Evolutionary conservation across 352 stramenopile species (phyloP).

Genomic region (Globisporangium carolinianum): DNA sequence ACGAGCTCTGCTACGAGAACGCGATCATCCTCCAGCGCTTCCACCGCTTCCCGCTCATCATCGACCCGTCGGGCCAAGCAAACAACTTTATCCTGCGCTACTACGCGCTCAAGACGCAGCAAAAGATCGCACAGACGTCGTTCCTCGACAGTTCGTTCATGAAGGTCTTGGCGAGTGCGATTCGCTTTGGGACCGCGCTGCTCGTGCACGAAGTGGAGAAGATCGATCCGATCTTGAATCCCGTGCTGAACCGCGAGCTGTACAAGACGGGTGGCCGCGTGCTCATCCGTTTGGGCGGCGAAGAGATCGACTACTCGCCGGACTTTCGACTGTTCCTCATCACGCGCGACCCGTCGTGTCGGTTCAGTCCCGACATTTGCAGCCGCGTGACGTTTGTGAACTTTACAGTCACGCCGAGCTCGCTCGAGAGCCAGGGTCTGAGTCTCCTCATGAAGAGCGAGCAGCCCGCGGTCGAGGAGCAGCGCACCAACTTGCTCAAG

Average conservation of each 20-base stretch:
- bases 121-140: conserved; percentile 97
- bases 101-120: conserved; percentile 87
- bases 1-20: conserved; percentile 99
- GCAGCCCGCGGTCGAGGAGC: conserved; percentile 96
- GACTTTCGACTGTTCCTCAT: conserved; percentile 99
- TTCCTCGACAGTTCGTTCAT: conserved; percentile 99
- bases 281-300: conserved; percentile 95
- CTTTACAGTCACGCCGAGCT: conserved; percentile 98
- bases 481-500: conserved; percentile 94
- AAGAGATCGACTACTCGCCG: conserved; percentile 99
- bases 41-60: conserved; percentile 96
- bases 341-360: conserved; percentile 95
- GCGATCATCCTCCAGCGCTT: conserved; percentile 98
- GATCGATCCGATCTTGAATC: conserved; percentile 99
- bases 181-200: conserved; percentile 98
- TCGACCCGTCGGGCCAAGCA: conserved; percentile 97
- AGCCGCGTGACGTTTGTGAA: conserved; percentile 99
- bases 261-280: conserved; percentile 98
- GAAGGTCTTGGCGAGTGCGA: conserved; percentile 98
- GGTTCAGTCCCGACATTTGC: conserved; percentile 98
- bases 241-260: conserved; percentile 98
- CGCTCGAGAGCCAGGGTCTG: conserved; percentile 96
- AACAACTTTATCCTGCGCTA: conserved; percentile 98
- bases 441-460: conserved; percentile 95
- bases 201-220: conserved; percentile 99